Base-by-base conservation (phyloP, 352 stramenopile species). In the Discostella stelligera region DNA sequence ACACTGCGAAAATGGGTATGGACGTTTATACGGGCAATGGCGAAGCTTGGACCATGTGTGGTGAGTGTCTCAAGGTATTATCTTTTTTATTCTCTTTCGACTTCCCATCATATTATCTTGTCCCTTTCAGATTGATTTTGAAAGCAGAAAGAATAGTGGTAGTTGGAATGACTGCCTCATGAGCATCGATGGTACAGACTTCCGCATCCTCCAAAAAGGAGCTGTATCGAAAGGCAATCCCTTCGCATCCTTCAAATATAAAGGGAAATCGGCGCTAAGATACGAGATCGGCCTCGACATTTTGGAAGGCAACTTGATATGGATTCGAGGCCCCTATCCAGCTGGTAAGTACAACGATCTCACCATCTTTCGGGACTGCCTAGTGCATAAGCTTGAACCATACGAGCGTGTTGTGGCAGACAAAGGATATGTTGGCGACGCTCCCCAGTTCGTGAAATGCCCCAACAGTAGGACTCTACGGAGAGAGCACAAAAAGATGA, bases 241-340 rank as follows among this genome's bases (percentile, higher is more conserved):
- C 18, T 71, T 62, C 39, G 60, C 25, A 21, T 75, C 53, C 4
- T 68, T 79, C 21, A 84, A 84, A 23, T 73, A 77, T 27, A 63
- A 63, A 11, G 30, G 56, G 14, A 63, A 53, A 37, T 71, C 64
- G 21, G 76, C 18, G 16, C 27, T 84, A 13, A 2, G 64, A 0
- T 84, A 80, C 69, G 70, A 84, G 50, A 48, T 80, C 27, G 71
- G 18, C 21, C 16, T 80, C 8, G 27, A 9, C 6, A 80, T 83
- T 49, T 18, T 65, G 7, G 70, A 32, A 13, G 65, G 77, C 0
- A 10, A 62, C 18, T 63, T 84, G 20, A 52, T 64, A 14, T 74
- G 62, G 32, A 64, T 77, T 18, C 55, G 68, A 48, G 71, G 71
- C 23, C 65, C 71, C 10, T 80, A 70, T 53, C 23, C 27, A 3